Percentiles rank a stretch among this genome's conserved stretches.
Evolutionary conservation across 208 protist genomes (phyloP).

Genomic region (Lotmaria passim): DNA sequence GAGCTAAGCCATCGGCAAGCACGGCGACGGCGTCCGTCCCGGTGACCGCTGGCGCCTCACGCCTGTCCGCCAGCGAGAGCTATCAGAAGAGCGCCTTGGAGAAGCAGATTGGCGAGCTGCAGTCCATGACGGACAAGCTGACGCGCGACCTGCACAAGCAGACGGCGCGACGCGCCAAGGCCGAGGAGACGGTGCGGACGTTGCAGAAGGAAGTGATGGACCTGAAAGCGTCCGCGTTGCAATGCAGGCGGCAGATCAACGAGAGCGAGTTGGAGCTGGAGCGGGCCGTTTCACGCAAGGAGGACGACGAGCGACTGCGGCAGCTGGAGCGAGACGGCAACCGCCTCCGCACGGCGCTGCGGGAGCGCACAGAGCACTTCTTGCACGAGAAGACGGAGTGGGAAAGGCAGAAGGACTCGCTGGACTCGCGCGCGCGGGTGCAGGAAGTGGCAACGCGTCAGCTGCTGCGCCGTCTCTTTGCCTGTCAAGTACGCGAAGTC

Average conservation of each 20-base stretch:
- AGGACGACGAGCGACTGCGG: conserved; percentile 46
- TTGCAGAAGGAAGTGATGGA: conserved; percentile 44
- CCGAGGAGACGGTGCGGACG: conserved; percentile 26
- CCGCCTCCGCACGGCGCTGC: conserved; percentile 44
- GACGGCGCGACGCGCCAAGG: conserved; percentile 18
- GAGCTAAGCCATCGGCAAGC: background rate
- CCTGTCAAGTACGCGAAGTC: conserved; percentile 29
- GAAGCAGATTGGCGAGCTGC: conserved; percentile 46
- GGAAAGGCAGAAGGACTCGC: conserved; percentile 12
- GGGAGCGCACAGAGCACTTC: conserved; percentile 43
- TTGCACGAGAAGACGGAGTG: conserved; percentile 27
- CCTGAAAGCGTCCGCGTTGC: conserved; percentile 44
- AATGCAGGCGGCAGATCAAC: conserved; percentile 64
- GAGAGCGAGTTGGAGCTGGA: conserved; percentile 66
- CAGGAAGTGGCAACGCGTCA: conserved; percentile 34
- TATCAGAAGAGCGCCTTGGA: conserved; percentile 47
- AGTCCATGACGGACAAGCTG: conserved; percentile 33
- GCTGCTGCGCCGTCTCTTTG: conserved; percentile 34
- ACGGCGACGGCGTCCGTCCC: background rate
- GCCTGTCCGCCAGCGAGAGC: conserved; percentile 28
- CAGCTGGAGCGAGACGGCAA: conserved; percentile 52
- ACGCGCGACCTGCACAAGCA: conserved; percentile 28
- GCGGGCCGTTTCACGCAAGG: conserved; percentile 33
- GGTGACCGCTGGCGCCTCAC: background rate
- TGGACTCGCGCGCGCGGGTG: conserved; percentile 28